Evolutionary conservation across 2,329 filamentous ascomycete genomes (phyloP), one percentile per base, ranked within the genome.

Genomic region (Phyllosticta paracitricarpa): DNA sequence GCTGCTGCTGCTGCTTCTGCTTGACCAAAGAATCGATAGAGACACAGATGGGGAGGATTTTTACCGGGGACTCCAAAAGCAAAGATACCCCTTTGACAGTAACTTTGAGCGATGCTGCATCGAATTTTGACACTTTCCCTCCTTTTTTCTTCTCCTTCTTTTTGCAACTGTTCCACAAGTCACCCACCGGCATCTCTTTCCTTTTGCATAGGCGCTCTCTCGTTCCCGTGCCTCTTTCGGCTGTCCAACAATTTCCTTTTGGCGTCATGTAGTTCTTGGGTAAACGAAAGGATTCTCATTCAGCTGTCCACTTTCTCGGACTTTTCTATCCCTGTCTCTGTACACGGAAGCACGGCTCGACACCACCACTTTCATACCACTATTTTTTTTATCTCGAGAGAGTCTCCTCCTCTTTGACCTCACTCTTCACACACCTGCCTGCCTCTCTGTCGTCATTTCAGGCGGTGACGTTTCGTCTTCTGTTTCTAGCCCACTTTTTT

Each of bases 151-250:
- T 56, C 51, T 33, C 19, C 8, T 54, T 26, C 30, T 28, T 59
- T 48, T 59, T 54, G 54, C 26, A 28, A 28, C 51, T 40, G 48
- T 56, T 33, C 33, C 10, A 60, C 56, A 53, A 33, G 40, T 60
- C 58, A 54, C 58, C 56, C n/a, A 54, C 35, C 58, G 56, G 58
- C 58, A 60, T 60, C 35, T 56, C 24, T 56, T 52, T 55, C 51
- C n/a, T 54, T 56, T 58, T 56, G 35, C 58, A 60, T 60, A 52
- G 58, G 58, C 58, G 58, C 56, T 60, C 25, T 19, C 30, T 40
- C 22, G 53, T 22, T 22, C 19, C 19, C 19, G 19, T 22, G 19
- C 19, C 51, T 54, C 10, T 40, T 48, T 51, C 52, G 4, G 4
- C 26, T 30, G 6, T 30, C 28, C 28, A 6, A 7, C 4, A 30